phyloP scores from a whole-genome alignment of 306 rosid species.

The Cucumis melo region DNA sequence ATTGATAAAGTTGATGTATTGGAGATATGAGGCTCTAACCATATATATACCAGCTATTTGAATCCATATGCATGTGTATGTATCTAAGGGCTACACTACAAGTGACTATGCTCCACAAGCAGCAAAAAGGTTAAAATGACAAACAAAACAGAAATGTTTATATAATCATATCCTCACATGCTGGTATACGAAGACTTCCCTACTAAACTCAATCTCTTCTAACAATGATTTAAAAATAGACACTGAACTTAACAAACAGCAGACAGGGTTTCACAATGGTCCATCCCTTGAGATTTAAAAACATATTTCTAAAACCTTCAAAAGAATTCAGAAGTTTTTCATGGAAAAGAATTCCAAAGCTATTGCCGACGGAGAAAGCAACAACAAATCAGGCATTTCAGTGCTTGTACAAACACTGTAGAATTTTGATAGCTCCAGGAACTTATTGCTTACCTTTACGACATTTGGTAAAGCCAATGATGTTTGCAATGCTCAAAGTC shows the following conservation, averaged over 20 bases:
- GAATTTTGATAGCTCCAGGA: not conserved
- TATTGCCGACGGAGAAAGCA: not conserved
- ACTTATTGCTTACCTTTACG: conserved; percentile 54
- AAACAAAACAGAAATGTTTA: not conserved
- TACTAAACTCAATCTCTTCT: not conserved
- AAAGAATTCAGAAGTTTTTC: not conserved
- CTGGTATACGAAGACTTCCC: not conserved
- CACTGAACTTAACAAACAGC: not conserved
- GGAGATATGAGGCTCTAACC: not conserved
- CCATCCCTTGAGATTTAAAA: not conserved
- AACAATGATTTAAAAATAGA: not conserved
- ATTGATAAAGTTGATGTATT: not conserved
- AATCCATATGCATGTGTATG: not conserved
- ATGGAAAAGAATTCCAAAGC: not conserved
- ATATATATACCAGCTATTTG: not conserved
- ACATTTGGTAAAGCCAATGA: conserved; percentile 93
- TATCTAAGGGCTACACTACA: not conserved
- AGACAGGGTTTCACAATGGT: not conserved
- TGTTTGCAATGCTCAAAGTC: conserved; percentile 89
- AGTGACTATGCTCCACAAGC: not conserved
- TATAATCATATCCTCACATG: not conserved
- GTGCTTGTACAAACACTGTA: not conserved
- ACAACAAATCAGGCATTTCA: not conserved
- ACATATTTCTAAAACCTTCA: not conserved
- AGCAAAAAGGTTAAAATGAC: not conserved